phyloP scores from a whole-genome alignment of 1,284 basidiomycete species.

The Laetiporus sulphureus region DNA sequence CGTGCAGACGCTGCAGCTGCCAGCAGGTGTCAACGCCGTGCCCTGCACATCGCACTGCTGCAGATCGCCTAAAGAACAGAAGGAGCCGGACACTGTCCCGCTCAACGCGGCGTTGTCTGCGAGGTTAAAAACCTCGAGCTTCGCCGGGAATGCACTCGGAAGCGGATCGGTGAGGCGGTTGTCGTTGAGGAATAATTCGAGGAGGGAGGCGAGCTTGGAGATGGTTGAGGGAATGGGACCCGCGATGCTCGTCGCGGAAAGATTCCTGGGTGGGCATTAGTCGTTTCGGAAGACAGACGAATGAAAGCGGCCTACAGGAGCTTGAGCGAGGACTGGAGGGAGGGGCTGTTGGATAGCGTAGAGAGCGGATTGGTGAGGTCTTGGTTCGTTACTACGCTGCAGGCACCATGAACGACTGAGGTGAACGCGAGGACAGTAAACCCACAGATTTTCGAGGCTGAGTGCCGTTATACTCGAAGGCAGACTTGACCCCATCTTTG shows the following conservation, averaged over 20 bases:
- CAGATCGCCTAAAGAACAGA: conserved; percentile 23
- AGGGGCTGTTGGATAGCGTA: conserved; percentile 26
- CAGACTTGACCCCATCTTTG: conserved; percentile 35
- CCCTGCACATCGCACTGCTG: conserved; percentile 27
- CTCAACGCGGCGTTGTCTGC: conserved; percentile 24
- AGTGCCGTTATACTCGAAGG: conserved; percentile 32
- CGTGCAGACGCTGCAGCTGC: conserved; percentile 22
- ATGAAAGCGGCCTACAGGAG: conserved; percentile 26
- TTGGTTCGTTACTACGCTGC: conserved; percentile 31
- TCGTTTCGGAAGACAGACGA: too few relatives aligned
- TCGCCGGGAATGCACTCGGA: conserved; percentile 21
- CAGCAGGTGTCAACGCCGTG: conserved; percentile 20
- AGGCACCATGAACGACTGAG: not conserved
- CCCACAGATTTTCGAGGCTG: conserved; percentile 36
- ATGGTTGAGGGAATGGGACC: conserved; percentile 24
- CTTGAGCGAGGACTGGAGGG: conserved; percentile 29
- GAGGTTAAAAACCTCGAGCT: conserved; percentile 22
- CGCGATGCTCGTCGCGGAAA: conserved; percentile 24
- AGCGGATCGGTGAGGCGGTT: conserved; percentile 23
- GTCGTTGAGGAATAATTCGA: conserved; percentile 26
- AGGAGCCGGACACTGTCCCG: conserved; percentile 20
- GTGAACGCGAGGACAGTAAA: conserved; percentile 2
- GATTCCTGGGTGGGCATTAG: conserved; percentile 16
- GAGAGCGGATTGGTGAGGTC: conserved; percentile 26
- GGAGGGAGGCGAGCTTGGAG: conserved; percentile 22